Percentiles rank a stretch among this genome's conserved stretches.
phyloP scores from a whole-genome alignment of 129 eudicot species.

The Apium graveolens region DNA sequence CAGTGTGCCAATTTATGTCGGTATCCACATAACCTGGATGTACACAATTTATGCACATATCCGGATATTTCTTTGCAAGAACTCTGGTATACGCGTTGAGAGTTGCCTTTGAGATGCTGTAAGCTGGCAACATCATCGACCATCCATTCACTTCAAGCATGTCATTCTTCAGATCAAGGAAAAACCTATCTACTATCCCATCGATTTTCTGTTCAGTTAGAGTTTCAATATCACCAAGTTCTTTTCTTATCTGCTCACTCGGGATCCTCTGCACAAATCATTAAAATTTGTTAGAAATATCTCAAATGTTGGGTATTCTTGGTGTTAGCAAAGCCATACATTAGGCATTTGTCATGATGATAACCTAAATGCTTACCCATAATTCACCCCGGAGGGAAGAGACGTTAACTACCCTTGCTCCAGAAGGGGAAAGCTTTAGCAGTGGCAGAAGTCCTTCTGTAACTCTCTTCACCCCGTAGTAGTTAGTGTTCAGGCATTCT shows the following conservation, averaged over 20 bases:
- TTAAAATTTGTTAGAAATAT: neutral
- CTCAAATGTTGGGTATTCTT: too few relatives aligned
- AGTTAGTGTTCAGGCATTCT: slow-evolving; percentile 64
- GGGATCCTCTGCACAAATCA: slow-evolving; percentile 52
- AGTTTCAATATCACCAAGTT: slow-evolving; percentile 51
- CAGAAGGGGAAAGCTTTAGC: slow-evolving; percentile 48
- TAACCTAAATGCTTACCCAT: slow-evolving; percentile 29
- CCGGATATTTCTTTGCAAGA: slow-evolving; percentile 47
- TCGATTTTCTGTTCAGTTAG: slow-evolving; percentile 65
- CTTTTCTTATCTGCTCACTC: slow-evolving; percentile 49
- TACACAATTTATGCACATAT: slow-evolving; percentile 68
- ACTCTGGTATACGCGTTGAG: slow-evolving; percentile 76
- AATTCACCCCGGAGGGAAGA: slow-evolving; percentile 63
- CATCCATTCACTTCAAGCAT: slow-evolving; percentile 65
- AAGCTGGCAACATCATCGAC: slow-evolving; percentile 82
- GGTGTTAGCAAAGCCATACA: neutral
- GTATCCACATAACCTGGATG: slow-evolving; percentile 84
- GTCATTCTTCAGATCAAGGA: slow-evolving; percentile 44
- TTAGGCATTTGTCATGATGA: neutral
- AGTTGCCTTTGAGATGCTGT: slow-evolving; percentile 67
- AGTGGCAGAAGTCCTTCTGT: slow-evolving; percentile 76
- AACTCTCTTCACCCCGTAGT: slow-evolving; percentile 68
- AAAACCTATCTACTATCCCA: slow-evolving; percentile 47
- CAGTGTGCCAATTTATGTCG: slow-evolving; percentile 70
- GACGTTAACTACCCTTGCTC: slow-evolving; percentile 72